Evolutionary conservation across 305 asterid genomes (phyloP).

Genomic region (Solanum hybrid): DNA sequence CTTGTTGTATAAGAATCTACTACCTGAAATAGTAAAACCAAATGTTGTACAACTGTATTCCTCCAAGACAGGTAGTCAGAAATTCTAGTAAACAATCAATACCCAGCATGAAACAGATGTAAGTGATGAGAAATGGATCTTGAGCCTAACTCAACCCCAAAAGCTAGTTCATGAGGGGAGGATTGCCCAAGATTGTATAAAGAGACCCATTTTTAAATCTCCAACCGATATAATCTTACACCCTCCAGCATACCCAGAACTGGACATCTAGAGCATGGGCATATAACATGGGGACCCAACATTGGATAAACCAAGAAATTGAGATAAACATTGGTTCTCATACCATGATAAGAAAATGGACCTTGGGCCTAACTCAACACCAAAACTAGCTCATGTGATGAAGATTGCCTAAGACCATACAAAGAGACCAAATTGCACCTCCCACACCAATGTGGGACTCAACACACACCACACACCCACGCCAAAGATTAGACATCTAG

Average conservation of each 20-base stretch:
- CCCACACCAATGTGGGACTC: background rate
- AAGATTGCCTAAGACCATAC: background rate
- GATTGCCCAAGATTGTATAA: background rate
- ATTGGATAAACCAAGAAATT: background rate
- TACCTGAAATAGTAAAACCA: constrained; percentile 31
- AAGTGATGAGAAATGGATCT: background rate
- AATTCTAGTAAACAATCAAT: background rate
- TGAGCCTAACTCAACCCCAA: background rate
- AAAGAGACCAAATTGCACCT: background rate
- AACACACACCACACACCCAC: background rate
- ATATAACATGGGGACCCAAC: background rate
- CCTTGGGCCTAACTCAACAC: background rate
- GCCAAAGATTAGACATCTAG: background rate
- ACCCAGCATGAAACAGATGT: background rate
- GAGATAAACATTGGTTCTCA: background rate
- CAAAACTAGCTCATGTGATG: background rate
- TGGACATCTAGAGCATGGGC: background rate
- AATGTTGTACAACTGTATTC: background rate
- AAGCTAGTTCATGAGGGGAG: background rate
- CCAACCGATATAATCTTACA: background rate
- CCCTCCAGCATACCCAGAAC: background rate
- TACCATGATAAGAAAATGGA: background rate
- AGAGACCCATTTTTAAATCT: background rate
- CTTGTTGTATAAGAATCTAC: constrained; percentile 35
- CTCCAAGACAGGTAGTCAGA: background rate